Base-by-base conservation (phyloP, 2,329 filamentous ascomycete genomes). In the Colletotrichum truncatum region DNA sequence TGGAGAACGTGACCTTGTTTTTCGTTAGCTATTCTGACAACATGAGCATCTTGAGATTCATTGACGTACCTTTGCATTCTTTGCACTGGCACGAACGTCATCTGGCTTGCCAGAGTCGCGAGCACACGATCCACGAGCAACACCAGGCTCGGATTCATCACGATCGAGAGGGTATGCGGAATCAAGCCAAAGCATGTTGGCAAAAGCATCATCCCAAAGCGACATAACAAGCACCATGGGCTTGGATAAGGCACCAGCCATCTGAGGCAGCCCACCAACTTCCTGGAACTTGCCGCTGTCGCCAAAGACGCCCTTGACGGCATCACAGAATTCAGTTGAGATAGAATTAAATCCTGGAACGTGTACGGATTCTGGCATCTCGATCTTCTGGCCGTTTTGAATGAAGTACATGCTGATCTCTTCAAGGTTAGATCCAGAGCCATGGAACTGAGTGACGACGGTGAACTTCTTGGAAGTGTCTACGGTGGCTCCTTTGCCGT, bases 121-220 rank as follows among this genome's bases (percentile, higher is more conserved):
- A 52, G 80, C 62, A 75, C 88, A 90, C 28, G 80, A 77, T 52
- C 88, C 88, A 71, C 88, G 85, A 43, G 78, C 77, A 56, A 80
- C 75, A 69, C 88, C 87, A 25, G 80, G 79, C 3, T 66, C 69
- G 55, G 79, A 81, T 26, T 79, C 70, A 67, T 78, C 75, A 65
- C n/a, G n/a, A n/a, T n/a, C n/a, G n/a, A 81, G 80, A 43, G 90
- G 89, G 81, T 86, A 91, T 73, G 80, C 85, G 64, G 85, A 87
- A 81, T 93, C 91, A 71, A 93, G 86, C 91, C 91, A 93, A 72
- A 91, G 85, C 90, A 93, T 93, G 79, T 90, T 84, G 72, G 86
- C 79, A 65, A 85, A 77, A 77, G 61, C 66, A 78, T 92, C 90
- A 73, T 91, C 87, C 87, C 87, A 89, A 66, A 84, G 70, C 62